Evolutionary conservation across 352 stramenopile genomes (phyloP), one percentile per base, ranked within the genome.

Genomic region (Paralagenidium karlingii): DNA sequence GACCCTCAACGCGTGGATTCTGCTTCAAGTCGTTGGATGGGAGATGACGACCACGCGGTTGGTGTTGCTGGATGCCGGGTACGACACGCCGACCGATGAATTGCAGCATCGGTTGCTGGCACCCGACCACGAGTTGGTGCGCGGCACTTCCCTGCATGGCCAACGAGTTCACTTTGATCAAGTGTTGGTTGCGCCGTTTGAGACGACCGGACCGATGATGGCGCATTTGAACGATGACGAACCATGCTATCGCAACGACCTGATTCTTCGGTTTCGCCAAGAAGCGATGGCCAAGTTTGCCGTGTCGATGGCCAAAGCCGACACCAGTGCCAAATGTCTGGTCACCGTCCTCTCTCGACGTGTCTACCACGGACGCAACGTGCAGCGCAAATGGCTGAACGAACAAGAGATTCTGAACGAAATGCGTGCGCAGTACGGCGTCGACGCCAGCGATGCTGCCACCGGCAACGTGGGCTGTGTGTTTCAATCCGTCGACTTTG

Each of bases 351-450:
- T 86, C 25, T 68, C 66, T 10, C 61, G 71, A 24, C 47, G 64
- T 0, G 47, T 62, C 8, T 80, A 80, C 39, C 34, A 32, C 2
- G 73, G 73, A 2, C 66, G 73, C 13, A 47, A 29, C 9, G 18
- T 86, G 15, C 53, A 76, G 42, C 73, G 73, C 30, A 55, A 79
- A 19, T 86, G 73, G 73, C 21, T 58, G 8, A 86, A 83, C 38
- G 68, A 82, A 31, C 51, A 76, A 36, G 66, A 76, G 40, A 48
- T 82, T 1, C 42, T 78, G 31, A 19, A 28, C 10, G 45, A 47
- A 13, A 79, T 82, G 50, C 37, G 31, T 6, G 31, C 30, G 1
- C 40, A 56, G 22, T 60, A 60, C 41, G n/a, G n/a, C n/a, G 34
- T 52, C n/a, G n/a, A n/a, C n/a, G n/a, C n/a, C n/a, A n/a, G n/a